Evolutionary conservation across 73 alveolate species (phyloP).

Genomic region (Paramecium bursaria): DNA sequence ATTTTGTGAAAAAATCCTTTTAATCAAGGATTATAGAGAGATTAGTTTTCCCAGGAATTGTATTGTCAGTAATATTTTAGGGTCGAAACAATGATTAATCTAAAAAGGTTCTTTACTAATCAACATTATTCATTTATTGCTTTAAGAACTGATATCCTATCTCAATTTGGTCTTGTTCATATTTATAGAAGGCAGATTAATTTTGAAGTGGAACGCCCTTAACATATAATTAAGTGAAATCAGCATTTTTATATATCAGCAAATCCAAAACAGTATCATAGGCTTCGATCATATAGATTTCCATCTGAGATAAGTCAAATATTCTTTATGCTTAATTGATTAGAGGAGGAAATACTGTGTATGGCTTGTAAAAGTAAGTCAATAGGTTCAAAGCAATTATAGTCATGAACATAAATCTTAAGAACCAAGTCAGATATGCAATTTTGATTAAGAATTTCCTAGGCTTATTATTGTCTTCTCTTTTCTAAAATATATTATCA

Average conservation of each 20-base stretch:
- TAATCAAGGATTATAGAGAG: conserved; percentile 3
- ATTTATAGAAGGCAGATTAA: neutral
- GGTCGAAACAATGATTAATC: conserved; percentile 13
- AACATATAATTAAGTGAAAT: neutral
- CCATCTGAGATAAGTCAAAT: conserved; percentile 34
- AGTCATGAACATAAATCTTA: conserved; percentile 46
- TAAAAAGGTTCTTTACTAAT: conserved; percentile 11
- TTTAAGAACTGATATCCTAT: neutral
- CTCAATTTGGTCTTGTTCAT: neutral
- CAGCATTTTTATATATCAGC: neutral
- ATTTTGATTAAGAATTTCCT: conserved; percentile 30
- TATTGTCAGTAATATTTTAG: neutral
- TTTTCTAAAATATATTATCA: conserved; percentile 44
- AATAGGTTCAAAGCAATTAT: conserved; percentile 20
- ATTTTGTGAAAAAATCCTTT: conserved; percentile 22
- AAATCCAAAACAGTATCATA: conserved; percentile 53
- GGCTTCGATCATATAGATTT: conserved; percentile 19
- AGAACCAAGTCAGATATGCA: conserved; percentile 54
- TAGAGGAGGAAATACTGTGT: conserved; percentile 6
- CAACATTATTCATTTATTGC: neutral
- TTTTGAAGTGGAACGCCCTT: conserved; percentile 1
- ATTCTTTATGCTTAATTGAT: conserved; percentile 35
- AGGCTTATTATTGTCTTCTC: conserved; percentile 51
- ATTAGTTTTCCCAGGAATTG: conserved; percentile 12
- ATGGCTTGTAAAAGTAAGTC: conserved; percentile 35